Evolutionary conservation across 306 rosid genomes (phyloP).

Genomic region (Cicer pinnatifidum): DNA sequence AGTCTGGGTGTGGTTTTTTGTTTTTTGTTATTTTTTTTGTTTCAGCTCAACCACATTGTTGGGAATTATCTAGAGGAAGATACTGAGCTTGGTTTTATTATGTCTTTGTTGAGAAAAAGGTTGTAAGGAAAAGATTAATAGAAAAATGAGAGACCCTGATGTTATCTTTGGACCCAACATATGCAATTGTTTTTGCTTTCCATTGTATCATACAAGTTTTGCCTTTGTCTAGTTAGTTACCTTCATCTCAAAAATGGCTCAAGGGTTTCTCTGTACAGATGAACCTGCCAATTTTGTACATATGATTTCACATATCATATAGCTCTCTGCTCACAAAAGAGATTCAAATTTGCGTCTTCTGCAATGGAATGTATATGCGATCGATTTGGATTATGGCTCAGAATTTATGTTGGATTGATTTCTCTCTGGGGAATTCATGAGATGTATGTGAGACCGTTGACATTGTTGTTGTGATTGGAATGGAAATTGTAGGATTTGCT

Average conservation of each 20-base stretch:
- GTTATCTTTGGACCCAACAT: conserved; percentile 47
- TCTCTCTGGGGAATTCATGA: conserved; percentile 40
- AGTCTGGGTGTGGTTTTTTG: conserved; percentile 31
- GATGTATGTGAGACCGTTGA: conserved; percentile 22
- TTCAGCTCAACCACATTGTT: conserved; percentile 52
- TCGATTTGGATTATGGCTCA: conserved; percentile 57
- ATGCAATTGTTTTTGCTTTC: conserved; percentile 45
- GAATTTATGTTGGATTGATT: conserved; percentile 56
- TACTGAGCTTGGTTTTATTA: conserved; percentile 42
- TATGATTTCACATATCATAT: conserved; percentile 44
- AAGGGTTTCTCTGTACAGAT: conserved; percentile 50
- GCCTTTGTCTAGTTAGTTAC: conserved; percentile 51
- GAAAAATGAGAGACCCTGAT: conserved; percentile 72
- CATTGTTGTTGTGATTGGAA: conserved; percentile 42
- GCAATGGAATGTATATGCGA: conserved; percentile 71
- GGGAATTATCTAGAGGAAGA: conserved; percentile 47
- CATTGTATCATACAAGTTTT: conserved; percentile 46
- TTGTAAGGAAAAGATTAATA: conserved; percentile 42
- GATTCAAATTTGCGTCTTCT: conserved; percentile 46
- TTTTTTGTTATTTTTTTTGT: background rate
- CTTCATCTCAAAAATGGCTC: conserved; percentile 46
- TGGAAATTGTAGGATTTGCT: conserved; percentile 61
- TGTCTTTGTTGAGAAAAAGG: conserved; percentile 50
- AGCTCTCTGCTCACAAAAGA: conserved; percentile 52
- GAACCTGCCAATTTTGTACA: conserved; percentile 71